Percentiles rank a stretch among this genome's conserved stretches.
These are phyloP conservation scores for Rhizopus stolonifer DNA, from an alignment of 371 early-diverging fungal species.

Conservation along the genomic window DNA sequence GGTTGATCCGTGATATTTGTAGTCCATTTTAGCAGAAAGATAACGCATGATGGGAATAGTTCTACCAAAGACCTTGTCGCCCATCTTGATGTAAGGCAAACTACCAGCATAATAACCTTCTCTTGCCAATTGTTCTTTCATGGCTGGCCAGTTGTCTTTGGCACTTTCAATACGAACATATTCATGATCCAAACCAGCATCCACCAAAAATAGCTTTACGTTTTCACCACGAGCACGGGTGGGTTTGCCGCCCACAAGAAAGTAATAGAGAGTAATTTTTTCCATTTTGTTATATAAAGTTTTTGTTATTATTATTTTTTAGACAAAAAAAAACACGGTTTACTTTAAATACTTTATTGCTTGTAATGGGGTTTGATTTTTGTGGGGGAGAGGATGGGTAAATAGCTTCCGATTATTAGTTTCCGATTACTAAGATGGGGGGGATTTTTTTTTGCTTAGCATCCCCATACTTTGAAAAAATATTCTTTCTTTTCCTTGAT, in stretches of 20 bases:
- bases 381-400: no score
- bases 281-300: no score
- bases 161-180: conserved; percentile 11
- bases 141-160: background rate
- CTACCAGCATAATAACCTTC: conserved; percentile 12
- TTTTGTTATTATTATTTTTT: no score
- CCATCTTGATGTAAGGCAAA: conserved; percentile 23
- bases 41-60: conserved; percentile 28
- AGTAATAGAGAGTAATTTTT: no score
- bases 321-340: no score
- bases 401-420: no score
- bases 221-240: conserved; percentile 14
- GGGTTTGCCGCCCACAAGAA: background rate
- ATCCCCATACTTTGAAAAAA: no score
- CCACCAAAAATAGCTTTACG: conserved; percentile 13
- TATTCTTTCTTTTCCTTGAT: no score
- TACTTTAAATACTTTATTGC: no score
- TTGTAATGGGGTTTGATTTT: no score
- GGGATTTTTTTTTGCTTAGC: no score
- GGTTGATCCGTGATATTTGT: conserved; percentile 26
- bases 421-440: no score
- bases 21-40: conserved; percentile 19
- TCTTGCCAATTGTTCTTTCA: conserved; percentile 10
- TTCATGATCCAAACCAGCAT: conserved; percentile 25
- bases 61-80: conserved; percentile 13